Evolutionary conservation across 2,329 filamentous ascomycete genomes (phyloP).

Genomic region (Aureobasidium subglaciale): DNA sequence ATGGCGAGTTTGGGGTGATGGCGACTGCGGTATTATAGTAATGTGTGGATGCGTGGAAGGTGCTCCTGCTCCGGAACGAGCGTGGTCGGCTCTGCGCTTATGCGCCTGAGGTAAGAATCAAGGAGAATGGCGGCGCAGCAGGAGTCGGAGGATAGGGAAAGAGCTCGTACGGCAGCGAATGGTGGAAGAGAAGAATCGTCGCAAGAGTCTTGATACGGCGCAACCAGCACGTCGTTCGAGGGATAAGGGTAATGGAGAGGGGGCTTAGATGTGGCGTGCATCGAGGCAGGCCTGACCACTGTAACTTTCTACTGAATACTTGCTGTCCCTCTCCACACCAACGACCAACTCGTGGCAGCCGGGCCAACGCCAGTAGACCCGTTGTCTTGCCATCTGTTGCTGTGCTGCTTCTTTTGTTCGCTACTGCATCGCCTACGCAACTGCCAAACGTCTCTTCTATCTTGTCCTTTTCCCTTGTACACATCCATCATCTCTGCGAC

Average conservation of each 20-base stretch:
- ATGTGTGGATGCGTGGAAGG: background rate
- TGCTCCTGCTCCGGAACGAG: conserved; percentile 7
- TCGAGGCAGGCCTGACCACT: conserved; percentile 8
- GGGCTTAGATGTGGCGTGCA: conserved; percentile 5
- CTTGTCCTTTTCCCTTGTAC: background rate
- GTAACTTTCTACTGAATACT: conserved; percentile 1
- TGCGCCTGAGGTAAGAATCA: background rate
- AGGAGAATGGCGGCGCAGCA: conserved; percentile 6
- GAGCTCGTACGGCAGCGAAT: background rate
- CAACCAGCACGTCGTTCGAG: conserved; percentile 12
- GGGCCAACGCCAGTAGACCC: conserved; percentile 13
- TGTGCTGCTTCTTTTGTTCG: background rate
- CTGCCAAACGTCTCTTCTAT: background rate
- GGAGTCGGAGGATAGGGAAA: background rate
- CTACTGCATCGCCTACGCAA: conserved; percentile 8
- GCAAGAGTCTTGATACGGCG: conserved; percentile 10
- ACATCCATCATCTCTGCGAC: conserved; percentile 3
- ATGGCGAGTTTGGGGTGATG: background rate
- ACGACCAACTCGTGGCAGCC: conserved; percentile 12
- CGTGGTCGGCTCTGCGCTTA: background rate
- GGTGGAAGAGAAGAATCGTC: background rate
- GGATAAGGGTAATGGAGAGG: conserved; percentile 4
- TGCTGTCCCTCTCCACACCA: conserved; percentile 9
- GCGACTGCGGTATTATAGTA: background rate
- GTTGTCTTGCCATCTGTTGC: background rate